These are phyloP conservation scores for Oldenlandia corymbosa DNA, from an alignment of 257 asterid genomes.

Conservation along the genomic window DNA sequence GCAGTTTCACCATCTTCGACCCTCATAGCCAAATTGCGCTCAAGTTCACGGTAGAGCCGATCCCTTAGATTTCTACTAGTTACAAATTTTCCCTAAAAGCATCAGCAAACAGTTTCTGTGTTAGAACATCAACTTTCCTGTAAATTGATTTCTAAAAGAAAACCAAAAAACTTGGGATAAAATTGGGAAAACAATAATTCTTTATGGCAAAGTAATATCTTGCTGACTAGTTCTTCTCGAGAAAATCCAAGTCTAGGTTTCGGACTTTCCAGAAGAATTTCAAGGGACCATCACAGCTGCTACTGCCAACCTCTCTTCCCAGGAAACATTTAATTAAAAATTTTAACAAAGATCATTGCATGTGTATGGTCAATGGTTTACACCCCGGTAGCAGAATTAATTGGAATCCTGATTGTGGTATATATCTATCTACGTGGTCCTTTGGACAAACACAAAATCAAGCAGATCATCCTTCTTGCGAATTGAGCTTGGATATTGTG, in stretches of 20 bases:
- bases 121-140: neutral
- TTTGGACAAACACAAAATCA: neutral
- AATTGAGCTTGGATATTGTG: neutral
- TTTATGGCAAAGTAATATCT: neutral
- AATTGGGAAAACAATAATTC: neutral
- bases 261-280: no score
- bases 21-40: constrained; percentile 91
- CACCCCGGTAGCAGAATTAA: neutral
- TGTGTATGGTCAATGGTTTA: no score
- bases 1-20: constrained; percentile 98
- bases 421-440: neutral
- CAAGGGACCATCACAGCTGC: neutral
- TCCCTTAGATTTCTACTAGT: constrained; percentile 93
- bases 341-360: neutral
- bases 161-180: neutral
- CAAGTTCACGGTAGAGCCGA: constrained; percentile 89
- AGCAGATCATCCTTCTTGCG: neutral
- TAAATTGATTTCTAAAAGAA: neutral
- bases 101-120: constrained; percentile 7
- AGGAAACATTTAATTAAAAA: no score
- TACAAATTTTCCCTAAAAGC: constrained; percentile 79
- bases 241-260: neutral
- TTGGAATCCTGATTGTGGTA: neutral
- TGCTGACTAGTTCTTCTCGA: no score
- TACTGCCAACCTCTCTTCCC: neutral